Percentiles rank a stretch among this genome's conserved stretches.
These are phyloP conservation scores for Eucalyptus cladocalyx DNA, from an alignment of 345 rosid species.

Conservation along the genomic window DNA sequence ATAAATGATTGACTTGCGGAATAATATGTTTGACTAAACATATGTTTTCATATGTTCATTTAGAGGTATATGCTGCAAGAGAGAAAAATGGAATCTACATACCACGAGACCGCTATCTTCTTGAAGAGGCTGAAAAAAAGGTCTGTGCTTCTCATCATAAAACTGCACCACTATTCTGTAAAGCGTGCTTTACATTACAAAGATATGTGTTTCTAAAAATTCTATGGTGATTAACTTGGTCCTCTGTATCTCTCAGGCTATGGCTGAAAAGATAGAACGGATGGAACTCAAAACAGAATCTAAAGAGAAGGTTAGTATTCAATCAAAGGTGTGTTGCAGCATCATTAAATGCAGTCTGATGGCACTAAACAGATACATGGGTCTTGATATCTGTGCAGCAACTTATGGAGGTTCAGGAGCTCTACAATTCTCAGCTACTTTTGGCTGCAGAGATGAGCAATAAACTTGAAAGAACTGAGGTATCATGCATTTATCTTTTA, in stretches of 20 bases:
- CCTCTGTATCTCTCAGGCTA: constrained; percentile 42
- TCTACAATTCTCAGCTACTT: constrained; percentile 63
- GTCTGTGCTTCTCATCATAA: constrained; percentile 13
- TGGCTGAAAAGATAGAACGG: constrained; percentile 94
- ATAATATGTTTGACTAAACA: not conserved
- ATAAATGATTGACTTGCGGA: not conserved
- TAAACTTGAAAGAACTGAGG: constrained; percentile 89
- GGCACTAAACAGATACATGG: not conserved
- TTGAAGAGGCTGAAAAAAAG: constrained; percentile 97
- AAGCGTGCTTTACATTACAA: not conserved
- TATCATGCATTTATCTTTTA: constrained; percentile 1
- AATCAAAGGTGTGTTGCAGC: not conserved
- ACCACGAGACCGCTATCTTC: constrained; percentile 85
- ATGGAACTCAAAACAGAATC: constrained; percentile 81
- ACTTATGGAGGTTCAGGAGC: constrained; percentile 81
- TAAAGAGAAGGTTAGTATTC: constrained; percentile 56
- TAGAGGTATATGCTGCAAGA: constrained; percentile 97
- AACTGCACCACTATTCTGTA: not conserved
- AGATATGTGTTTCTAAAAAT: not conserved
- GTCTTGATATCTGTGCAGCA: constrained; percentile 31
- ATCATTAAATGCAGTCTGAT: not conserved
- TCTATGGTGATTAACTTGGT: not conserved
- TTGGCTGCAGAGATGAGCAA: constrained; percentile 58
- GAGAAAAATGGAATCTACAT: constrained; percentile 97
- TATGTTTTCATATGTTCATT: not conserved